A percentile compares a stretch with the other conserved stretches of the same genome.
Evolutionary conservation across 495 filamentous ascomycete genomes (phyloP).

Genomic region (Penicillium maclennaniae): DNA sequence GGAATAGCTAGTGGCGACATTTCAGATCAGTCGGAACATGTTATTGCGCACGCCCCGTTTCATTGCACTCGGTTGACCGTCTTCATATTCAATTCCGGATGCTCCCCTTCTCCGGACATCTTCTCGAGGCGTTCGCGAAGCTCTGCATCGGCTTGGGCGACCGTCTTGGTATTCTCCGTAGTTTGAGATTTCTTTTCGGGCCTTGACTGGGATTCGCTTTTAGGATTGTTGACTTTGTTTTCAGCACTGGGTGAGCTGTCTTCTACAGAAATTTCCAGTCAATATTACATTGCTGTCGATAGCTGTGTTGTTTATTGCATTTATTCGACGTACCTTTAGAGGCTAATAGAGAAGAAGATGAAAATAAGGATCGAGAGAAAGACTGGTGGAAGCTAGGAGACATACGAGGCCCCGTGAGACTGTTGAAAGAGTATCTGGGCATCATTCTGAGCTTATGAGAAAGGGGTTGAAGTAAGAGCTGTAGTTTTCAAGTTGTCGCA

Average conservation of each 20-base stretch:
- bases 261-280: neutral
- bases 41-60: conserved; percentile 74
- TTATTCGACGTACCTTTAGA: conserved; percentile 5
- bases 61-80: conserved; percentile 71
- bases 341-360: conserved; percentile 1
- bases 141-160: conserved; percentile 64
- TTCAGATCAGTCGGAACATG: conserved; percentile 69
- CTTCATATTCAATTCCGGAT: conserved; percentile 75
- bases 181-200: conserved; percentile 2
- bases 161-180: conserved; percentile 40
- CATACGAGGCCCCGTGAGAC: neutral
- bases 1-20: neutral
- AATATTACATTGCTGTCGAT: neutral
- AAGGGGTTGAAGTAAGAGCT: neutral
- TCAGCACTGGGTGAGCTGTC: neutral
- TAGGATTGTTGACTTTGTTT: neutral
- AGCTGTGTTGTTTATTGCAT: neutral
- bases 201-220: neutral
- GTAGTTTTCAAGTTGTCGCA: neutral
- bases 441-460: neutral
- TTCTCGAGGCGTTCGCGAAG: conserved; percentile 62
- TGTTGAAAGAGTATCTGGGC: neutral
- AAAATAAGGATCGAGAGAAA: conserved; percentile 2
- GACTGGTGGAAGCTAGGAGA: neutral
- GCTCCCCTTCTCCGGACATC: conserved; percentile 72